Evolutionary conservation across 2,329 filamentous ascomycete species (phyloP).

Genomic region (Ascochyta clinopodiicola): DNA sequence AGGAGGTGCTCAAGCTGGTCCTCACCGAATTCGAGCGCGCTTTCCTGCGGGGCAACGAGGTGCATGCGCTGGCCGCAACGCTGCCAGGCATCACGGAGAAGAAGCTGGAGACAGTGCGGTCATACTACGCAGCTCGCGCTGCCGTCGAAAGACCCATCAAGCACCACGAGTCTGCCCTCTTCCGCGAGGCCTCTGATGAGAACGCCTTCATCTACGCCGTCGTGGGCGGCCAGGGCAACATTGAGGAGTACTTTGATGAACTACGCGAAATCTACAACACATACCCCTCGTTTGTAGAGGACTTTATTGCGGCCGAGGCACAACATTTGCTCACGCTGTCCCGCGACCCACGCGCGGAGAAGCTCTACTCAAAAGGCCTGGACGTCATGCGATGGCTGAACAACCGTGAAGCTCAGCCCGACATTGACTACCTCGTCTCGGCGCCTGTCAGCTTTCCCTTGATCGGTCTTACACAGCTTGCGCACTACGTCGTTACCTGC

Average conservation of each 20-base stretch:
- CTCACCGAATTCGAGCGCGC: slow-evolving; percentile 96
- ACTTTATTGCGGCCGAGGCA: slow-evolving; percentile 80
- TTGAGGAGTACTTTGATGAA: slow-evolving; percentile 99
- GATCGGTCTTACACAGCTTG: slow-evolving; percentile 94
- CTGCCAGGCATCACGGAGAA: slow-evolving; percentile 91
- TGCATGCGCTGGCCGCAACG: slow-evolving; percentile 84
- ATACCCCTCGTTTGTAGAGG: slow-evolving; percentile 88
- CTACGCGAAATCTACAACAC: slow-evolving; percentile 88
- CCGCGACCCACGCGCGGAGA: slow-evolving; percentile 83
- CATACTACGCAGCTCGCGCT: slow-evolving; percentile 89
- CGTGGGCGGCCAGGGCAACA: slow-evolving; percentile 97
- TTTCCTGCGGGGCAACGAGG: slow-evolving; percentile 94
- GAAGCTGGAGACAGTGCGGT: slow-evolving; percentile 86
- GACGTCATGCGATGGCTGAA: slow-evolving; percentile 95
- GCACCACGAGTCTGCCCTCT: slow-evolving; percentile 89
- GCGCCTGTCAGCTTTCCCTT: slow-evolving; percentile 80
- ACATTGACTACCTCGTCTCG: slow-evolving; percentile 75
- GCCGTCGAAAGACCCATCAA: slow-evolving; percentile 86
- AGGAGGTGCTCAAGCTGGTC: slow-evolving; percentile 89
- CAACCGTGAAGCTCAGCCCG: slow-evolving; percentile 85
- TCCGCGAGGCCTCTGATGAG: slow-evolving; percentile 84
- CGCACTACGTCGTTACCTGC: slow-evolving; percentile 94
- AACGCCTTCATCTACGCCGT: slow-evolving; percentile 89
- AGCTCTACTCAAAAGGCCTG: slow-evolving; percentile 96
- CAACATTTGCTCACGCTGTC: slow-evolving; percentile 87